Evolutionary conservation across 306 rosid genomes (phyloP).

Genomic region (Cucurbita moschata): DNA sequence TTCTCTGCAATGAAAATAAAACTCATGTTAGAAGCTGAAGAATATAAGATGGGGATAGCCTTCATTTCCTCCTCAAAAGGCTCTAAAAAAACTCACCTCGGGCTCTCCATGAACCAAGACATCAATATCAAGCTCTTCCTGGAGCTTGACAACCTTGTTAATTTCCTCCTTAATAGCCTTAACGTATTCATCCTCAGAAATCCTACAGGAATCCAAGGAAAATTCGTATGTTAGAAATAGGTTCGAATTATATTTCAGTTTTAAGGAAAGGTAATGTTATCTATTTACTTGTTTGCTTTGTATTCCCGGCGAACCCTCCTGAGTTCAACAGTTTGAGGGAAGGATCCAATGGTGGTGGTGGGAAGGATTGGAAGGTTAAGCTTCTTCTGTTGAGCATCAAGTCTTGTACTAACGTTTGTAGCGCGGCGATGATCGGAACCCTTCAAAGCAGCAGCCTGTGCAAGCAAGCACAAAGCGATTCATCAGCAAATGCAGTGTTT

Average conservation of each 20-base stretch:
- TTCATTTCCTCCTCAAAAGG: background rate
- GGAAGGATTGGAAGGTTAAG: constrained; percentile 68
- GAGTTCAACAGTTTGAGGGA: constrained; percentile 65
- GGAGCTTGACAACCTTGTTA: constrained; percentile 58
- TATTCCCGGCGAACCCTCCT: constrained; percentile 67
- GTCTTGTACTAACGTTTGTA: constrained; percentile 47
- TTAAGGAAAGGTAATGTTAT: background rate
- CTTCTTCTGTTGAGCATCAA: constrained; percentile 65
- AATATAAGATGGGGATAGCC: background rate
- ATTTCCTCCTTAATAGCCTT: constrained; percentile 63
- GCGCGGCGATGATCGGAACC: constrained; percentile 57
- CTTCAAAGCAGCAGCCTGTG: constrained; percentile 62
- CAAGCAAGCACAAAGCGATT: constrained; percentile 8
- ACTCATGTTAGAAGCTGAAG: background rate
- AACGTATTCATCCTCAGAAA: constrained; percentile 50
- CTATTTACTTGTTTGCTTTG: constrained; percentile 59
- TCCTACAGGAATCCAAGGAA: constrained; percentile 21
- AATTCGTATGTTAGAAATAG: background rate
- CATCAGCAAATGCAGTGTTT: background rate
- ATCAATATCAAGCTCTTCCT: constrained; percentile 82
- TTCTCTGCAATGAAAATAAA: constrained; percentile 35
- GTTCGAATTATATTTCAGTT: background rate
- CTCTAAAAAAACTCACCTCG: constrained; percentile 33
- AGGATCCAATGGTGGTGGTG: constrained; percentile 77
- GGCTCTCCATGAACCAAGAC: constrained; percentile 89